Conservation (phyloP, 78 protist species). For the Dictyostelium purpureum region DNA sequence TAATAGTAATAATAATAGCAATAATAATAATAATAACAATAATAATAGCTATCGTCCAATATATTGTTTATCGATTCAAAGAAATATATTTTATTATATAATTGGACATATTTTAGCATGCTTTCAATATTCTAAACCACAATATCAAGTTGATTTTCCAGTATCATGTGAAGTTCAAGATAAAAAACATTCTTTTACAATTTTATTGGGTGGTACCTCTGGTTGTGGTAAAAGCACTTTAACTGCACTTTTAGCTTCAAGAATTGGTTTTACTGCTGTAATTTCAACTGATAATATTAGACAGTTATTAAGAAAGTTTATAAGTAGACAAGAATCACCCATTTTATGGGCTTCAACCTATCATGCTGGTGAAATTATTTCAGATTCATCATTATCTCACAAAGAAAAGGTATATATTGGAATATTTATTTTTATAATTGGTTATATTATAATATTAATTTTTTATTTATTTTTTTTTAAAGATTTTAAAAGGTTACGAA, state of each 20-base stretch:
- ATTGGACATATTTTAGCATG: conserved; percentile 42
- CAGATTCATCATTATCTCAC: conserved; percentile 44
- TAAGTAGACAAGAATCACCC: conserved; percentile 58
- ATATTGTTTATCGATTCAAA: conserved; percentile 39
- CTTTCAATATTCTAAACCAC: conserved; percentile 73
- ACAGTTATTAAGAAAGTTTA: conserved; percentile 65
- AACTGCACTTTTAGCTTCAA: conserved; percentile 75
- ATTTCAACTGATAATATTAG: conserved; percentile 86
- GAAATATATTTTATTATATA: conserved; percentile 39
- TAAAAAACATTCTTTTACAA: conserved; percentile 59
- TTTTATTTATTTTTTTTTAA: background rate
- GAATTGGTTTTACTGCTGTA: conserved; percentile 83
- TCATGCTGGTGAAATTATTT: conserved; percentile 78
- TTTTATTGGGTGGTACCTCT: conserved; percentile 83
- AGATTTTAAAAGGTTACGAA: conserved; percentile 80
- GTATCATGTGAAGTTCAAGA: conserved; percentile 76
- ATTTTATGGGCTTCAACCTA: conserved; percentile 77
- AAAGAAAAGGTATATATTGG: conserved; percentile 48
- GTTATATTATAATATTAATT: background rate
- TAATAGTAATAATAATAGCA: background rate
- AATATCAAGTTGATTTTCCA: conserved; percentile 49
- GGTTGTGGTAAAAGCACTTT: conserved; percentile 89
- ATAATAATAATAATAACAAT: background rate
- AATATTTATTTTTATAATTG: background rate
- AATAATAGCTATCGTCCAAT: conserved; percentile 2